A percentile compares a stretch with the other conserved stretches of the same genome.
phyloP scores from a whole-genome alignment of 179 eudicot genomes.

The Patellifolia procumbens region DNA sequence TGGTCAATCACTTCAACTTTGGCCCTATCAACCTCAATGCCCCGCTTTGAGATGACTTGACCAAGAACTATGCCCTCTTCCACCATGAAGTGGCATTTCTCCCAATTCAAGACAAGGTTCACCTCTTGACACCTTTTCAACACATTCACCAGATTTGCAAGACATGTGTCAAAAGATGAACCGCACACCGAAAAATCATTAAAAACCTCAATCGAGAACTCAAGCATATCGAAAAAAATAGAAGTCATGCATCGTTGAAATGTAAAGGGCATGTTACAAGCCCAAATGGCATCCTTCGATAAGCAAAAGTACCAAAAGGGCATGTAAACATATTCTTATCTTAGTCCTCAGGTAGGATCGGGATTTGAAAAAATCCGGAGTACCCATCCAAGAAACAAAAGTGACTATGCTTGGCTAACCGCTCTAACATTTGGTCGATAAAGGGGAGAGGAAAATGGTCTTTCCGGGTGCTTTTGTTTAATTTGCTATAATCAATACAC shows the following conservation, averaged over 20 bases:
- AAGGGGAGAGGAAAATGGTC: neutral
- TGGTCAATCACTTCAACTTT: neutral
- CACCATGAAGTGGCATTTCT: too few relatives aligned
- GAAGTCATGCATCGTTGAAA: too few relatives aligned
- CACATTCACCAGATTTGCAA: too few relatives aligned
- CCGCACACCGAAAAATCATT: too few relatives aligned
- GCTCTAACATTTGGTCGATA: constrained; percentile 2
- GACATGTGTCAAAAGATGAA: too few relatives aligned
- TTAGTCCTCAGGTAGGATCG: neutral
- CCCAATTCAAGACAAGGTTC: too few relatives aligned
- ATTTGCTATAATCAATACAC: neutral
- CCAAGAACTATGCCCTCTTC: too few relatives aligned
- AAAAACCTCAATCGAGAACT: too few relatives aligned
- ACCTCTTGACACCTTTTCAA: too few relatives aligned
- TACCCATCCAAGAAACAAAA: neutral
- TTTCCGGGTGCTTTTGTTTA: neutral
- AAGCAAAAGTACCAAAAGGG: constrained; percentile 1
- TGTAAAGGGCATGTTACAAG: too few relatives aligned
- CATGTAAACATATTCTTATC: neutral
- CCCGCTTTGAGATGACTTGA: too few relatives aligned
- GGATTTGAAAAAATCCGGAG: neutral
- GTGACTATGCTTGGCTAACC: neutral
- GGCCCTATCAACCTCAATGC: neutral
- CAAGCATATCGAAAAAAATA: too few relatives aligned
- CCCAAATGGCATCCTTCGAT: neutral